phyloP scores from a whole-genome alignment of 805 yeast species.

The Hanseniaspora occidentalis region DNA sequence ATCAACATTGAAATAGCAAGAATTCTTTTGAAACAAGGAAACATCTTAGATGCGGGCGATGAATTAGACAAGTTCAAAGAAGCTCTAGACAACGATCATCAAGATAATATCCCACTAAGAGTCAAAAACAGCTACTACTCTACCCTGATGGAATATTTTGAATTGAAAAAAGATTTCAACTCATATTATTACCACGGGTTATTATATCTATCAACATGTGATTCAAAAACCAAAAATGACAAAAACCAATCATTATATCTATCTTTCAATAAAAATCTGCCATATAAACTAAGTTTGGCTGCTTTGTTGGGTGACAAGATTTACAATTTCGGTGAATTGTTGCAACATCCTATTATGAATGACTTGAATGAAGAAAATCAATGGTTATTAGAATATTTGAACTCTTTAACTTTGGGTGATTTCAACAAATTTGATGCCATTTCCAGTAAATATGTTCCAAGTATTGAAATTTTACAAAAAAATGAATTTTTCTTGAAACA shows the following conservation, averaged over 20 bases:
- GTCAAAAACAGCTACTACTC: constrained; percentile 77
- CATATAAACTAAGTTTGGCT: constrained; percentile 69
- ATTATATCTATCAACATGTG: constrained; percentile 68
- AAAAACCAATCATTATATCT: constrained; percentile 5
- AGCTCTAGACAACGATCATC: constrained; percentile 35
- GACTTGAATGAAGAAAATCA: constrained; percentile 37
- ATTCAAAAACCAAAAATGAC: constrained; percentile 22
- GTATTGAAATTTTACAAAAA: constrained; percentile 43
- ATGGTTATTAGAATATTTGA: constrained; percentile 65
- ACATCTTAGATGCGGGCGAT: constrained; percentile 49
- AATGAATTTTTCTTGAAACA: constrained; percentile 64
- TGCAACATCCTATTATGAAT: constrained; percentile 70
- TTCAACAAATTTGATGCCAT: constrained; percentile 49
- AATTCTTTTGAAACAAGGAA: constrained; percentile 42
- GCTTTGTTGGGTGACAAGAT: constrained; percentile 86
- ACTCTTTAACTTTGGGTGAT: constrained; percentile 68
- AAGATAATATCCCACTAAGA: constrained; percentile 44
- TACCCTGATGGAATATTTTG: constrained; percentile 64
- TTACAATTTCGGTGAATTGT: constrained; percentile 90
- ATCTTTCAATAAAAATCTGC: constrained; percentile 35
- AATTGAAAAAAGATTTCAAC: constrained; percentile 67
- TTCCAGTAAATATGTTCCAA: constrained; percentile 27
- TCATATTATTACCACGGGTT: constrained; percentile 70
- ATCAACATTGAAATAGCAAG: constrained; percentile 67
- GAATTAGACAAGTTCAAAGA: constrained; percentile 49